These are phyloP conservation scores for Didymosphaeria variabile DNA, from an alignment of 2,329 filamentous ascomycete species.

Conservation along the genomic window DNA sequence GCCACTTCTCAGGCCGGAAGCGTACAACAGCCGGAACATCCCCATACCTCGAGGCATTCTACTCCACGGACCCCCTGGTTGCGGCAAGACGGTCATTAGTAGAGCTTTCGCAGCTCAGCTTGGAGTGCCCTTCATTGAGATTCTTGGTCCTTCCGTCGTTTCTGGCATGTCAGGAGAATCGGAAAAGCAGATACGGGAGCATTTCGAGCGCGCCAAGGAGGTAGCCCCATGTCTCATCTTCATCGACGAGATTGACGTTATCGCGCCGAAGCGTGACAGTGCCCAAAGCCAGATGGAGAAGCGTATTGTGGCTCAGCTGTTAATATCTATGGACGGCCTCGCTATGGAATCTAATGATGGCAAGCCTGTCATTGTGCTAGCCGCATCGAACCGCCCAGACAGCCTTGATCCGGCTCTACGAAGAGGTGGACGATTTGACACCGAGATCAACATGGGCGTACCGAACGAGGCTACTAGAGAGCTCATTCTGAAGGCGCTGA, in stretches of 20 bases:
- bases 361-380: slow-evolving; percentile 86
- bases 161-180: slow-evolving; percentile 90
- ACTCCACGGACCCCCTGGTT: slow-evolving; percentile 83
- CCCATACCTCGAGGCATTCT: slow-evolving; percentile 78
- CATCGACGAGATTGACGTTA: slow-evolving; percentile 90
- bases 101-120: slow-evolving; percentile 80
- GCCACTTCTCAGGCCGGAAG: slow-evolving; percentile 73
- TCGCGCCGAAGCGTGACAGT: slow-evolving; percentile 85
- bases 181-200: slow-evolving; percentile 83
- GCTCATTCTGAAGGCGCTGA: slow-evolving; percentile 79
- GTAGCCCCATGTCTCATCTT: slow-evolving; percentile 90
- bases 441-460: slow-evolving; percentile 86
- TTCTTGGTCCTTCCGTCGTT: slow-evolving; percentile 83
- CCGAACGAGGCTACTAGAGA: slow-evolving; percentile 81
- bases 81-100: slow-evolving; percentile 85
- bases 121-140: slow-evolving; percentile 79
- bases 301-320: slow-evolving; percentile 81
- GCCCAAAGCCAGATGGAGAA: slow-evolving; percentile 90
- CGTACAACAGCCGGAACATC: slow-evolving; percentile 71
- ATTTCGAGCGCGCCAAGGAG: slow-evolving; percentile 87
- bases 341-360: slow-evolving; percentile 74
- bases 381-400: slow-evolving; percentile 88
- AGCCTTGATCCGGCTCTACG: slow-evolving; percentile 82
- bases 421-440: slow-evolving; percentile 79
- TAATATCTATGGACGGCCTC: slow-evolving; percentile 85